Percentiles rank a stretch among this genome's conserved stretches.
These are phyloP conservation scores for Akebia trifoliata DNA, from an alignment of 164 flowering plant species.

Conservation along the genomic window DNA sequence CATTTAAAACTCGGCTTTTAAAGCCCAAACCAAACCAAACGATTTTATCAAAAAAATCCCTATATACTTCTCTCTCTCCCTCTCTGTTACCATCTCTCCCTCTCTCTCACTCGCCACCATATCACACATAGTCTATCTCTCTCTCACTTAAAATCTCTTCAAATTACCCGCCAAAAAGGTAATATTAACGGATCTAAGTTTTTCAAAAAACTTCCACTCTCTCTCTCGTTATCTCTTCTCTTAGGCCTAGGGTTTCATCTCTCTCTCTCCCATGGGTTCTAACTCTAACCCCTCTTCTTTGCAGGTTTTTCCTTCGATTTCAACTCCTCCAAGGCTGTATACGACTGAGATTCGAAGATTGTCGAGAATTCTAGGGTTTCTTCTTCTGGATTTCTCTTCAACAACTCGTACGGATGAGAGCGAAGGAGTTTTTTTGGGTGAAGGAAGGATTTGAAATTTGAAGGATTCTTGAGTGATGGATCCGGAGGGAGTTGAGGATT, in stretches of 20 bases:
- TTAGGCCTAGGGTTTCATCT: conserved; percentile 14
- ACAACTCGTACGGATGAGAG: not conserved
- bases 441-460: not conserved
- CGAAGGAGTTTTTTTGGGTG: not conserved
- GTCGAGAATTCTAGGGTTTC: not conserved
- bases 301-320: conserved; percentile 9
- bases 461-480: conserved; percentile 3
- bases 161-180: conserved; percentile 39
- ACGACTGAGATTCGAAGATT: not conserved
- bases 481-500: conserved; percentile 17
- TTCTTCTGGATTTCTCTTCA: not conserved
- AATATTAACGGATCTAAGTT: conserved; percentile 11
- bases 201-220: conserved; percentile 1
- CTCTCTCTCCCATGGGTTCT: conserved; percentile 3
- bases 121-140: too few species aligned
- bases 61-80: too few species aligned
- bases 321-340: not conserved
- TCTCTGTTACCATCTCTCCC: too few species aligned
- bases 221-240: not conserved
- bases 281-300: conserved; percentile 11
- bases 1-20: too few species aligned
- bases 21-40: too few species aligned
- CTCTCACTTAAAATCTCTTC: too few species aligned
- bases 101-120: too few species aligned
- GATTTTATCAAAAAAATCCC: too few species aligned